These are phyloP conservation scores for Populus simonii DNA, from an alignment of 345 rosid species.

Conservation along the genomic window DNA sequence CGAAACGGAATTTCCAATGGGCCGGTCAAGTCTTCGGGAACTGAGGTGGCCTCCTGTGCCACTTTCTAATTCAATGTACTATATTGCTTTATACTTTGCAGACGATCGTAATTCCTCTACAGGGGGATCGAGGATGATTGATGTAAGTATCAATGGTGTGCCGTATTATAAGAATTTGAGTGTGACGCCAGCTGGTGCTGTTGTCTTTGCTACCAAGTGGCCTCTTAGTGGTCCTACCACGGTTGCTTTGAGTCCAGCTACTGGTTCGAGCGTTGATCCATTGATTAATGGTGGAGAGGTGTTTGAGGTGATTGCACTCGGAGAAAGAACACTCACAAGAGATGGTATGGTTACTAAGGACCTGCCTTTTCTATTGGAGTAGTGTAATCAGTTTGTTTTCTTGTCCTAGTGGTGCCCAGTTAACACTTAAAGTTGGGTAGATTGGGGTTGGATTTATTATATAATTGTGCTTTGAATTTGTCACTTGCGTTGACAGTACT, in stretches of 20 bases:
- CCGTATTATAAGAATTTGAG: conserved; percentile 55
- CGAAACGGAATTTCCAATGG: conserved; percentile 52
- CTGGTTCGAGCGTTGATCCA: conserved; percentile 54
- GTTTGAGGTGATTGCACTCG: conserved; percentile 49
- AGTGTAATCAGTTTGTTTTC: neutral
- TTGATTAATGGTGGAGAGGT: conserved; percentile 80
- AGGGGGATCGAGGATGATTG: conserved; percentile 42
- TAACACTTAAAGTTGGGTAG: neutral
- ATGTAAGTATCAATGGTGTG: conserved; percentile 56
- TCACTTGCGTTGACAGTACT: neutral
- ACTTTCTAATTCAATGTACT: conserved; percentile 42
- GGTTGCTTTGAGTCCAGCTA: conserved; percentile 49
- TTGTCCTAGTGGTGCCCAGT: neutral
- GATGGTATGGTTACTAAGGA: conserved; percentile 55
- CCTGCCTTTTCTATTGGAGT: neutral
- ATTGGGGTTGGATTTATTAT: neutral
- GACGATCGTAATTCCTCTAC: conserved; percentile 42
- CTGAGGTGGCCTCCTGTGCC: conserved; percentile 65
- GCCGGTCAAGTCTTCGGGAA: conserved; percentile 40
- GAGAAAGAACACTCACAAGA: conserved; percentile 66
- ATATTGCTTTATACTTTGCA: conserved; percentile 80
- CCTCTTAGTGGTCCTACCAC: conserved; percentile 64
- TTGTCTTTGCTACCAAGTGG: conserved; percentile 60
- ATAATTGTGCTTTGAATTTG: neutral
- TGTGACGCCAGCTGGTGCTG: conserved; percentile 56